Evolutionary conservation across 2,329 filamentous ascomycete genomes (phyloP).

Genomic region (Helicocarpus griseus): DNA sequence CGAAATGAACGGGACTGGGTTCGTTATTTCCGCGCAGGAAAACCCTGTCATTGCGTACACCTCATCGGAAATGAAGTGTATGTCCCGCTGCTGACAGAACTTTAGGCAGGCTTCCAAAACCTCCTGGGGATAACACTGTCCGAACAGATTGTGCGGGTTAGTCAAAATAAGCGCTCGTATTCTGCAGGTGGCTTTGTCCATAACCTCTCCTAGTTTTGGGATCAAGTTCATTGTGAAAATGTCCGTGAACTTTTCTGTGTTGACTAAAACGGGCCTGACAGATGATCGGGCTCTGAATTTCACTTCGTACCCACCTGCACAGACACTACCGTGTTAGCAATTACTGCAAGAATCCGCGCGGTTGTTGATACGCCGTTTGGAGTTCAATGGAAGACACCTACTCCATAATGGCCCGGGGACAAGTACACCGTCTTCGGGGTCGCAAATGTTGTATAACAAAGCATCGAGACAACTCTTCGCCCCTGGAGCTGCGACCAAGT

Average conservation of each 20-base stretch:
- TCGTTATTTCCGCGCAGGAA: conserved; percentile 10
- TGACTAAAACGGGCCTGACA: conserved; percentile 14
- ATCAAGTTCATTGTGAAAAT: conserved; percentile 13
- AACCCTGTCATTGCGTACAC: conserved; percentile 17
- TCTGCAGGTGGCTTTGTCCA: conserved; percentile 9
- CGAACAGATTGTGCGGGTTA: conserved; percentile 21
- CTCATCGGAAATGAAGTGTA: conserved; percentile 23
- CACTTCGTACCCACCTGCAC: conserved; percentile 16
- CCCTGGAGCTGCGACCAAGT: conserved; percentile 16
- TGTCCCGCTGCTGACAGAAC: conserved; percentile 15
- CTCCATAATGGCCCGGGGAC: conserved; percentile 24
- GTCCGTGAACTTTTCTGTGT: conserved; percentile 9
- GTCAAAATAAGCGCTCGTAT: conserved; percentile 17
- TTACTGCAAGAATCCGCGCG: background rate
- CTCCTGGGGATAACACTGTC: conserved; percentile 17
- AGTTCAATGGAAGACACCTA: conserved; percentile 8
- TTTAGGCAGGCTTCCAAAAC: conserved; percentile 13
- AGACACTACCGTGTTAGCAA: background rate
- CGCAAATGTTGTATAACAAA: conserved; percentile 25
- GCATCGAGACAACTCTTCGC: conserved; percentile 16
- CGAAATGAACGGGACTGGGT: conserved; percentile 12
- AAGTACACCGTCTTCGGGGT: conserved; percentile 24
- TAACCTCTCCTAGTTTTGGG: conserved; percentile 10
- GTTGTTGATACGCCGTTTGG: background rate
- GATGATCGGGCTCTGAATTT: conserved; percentile 10